These are phyloP conservation scores for Phyllostachys edulis DNA, from an alignment of 176 grass and related monocot genomes.

Conservation along the genomic window DNA sequence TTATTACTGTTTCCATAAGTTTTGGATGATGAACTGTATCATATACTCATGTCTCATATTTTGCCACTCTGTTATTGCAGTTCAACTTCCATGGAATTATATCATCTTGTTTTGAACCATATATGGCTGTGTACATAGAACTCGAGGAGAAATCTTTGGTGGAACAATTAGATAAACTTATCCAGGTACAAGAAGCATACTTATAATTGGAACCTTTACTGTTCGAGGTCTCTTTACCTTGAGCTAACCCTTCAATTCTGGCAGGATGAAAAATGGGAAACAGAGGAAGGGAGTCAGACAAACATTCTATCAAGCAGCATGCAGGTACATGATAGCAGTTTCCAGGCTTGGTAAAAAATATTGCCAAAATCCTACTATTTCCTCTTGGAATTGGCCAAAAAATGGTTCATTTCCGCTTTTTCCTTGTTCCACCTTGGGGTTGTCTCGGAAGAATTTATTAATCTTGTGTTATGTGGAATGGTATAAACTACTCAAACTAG, in stretches of 20 bases:
- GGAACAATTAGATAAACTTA: slow-evolving; percentile 98
- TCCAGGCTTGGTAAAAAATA: neutral
- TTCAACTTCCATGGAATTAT: slow-evolving; percentile 99
- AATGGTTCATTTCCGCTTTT: neutral
- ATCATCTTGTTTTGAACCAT: slow-evolving; percentile 97
- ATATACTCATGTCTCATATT: slow-evolving; percentile 28
- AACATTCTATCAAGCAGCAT: slow-evolving; percentile 98
- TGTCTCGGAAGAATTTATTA: neutral
- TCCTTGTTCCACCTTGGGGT: neutral
- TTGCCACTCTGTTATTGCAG: slow-evolving; percentile 42
- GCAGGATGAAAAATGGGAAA: slow-evolving; percentile 99
- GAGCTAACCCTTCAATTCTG: slow-evolving; percentile 25
- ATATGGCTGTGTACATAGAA: slow-evolving; percentile 93
- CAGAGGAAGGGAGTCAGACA: slow-evolving; percentile 94
- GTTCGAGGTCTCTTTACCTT: slow-evolving; percentile 14
- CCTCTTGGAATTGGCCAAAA: neutral
- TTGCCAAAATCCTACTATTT: neutral
- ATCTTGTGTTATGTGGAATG: neutral
- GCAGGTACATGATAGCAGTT: slow-evolving; percentile 48
- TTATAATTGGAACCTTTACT: slow-evolving; percentile 24
- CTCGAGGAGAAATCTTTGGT: slow-evolving; percentile 94
- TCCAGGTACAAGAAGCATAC: slow-evolving; percentile 57
- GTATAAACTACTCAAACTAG: neutral
- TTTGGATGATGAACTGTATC: slow-evolving; percentile 5
- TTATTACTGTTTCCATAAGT: neutral